Percentiles rank a stretch among this genome's conserved stretches.
These are phyloP conservation scores for Solanum etuberosum DNA, from an alignment of 257 asterid genomes.

Conservation along the genomic window DNA sequence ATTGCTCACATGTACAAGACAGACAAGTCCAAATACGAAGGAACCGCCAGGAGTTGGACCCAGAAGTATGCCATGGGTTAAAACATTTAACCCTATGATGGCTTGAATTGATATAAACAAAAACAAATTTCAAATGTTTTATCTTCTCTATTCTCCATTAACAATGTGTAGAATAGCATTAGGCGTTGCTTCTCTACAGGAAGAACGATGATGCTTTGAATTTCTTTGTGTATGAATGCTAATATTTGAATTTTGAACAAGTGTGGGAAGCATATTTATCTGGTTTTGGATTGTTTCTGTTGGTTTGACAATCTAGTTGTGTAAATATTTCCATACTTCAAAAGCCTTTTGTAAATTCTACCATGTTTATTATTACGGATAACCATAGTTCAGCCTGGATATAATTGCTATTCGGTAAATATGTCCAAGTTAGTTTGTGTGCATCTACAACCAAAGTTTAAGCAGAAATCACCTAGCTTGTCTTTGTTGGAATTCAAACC, in stretches of 20 bases:
- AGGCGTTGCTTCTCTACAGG: background rate
- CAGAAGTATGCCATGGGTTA: conserved; percentile 89
- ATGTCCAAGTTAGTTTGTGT: background rate
- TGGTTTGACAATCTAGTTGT: background rate
- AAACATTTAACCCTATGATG: background rate
- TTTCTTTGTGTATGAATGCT: background rate
- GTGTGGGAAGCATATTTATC: background rate
- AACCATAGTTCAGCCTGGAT: background rate
- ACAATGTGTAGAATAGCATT: conserved; percentile 14
- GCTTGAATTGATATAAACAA: conserved; percentile 22
- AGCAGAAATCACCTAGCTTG: background rate
- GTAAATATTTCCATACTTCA: background rate
- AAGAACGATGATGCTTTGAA: background rate
- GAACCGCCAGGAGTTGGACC: conserved; percentile 86
- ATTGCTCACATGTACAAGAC: conserved; percentile 89
- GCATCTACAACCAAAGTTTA: background rate
- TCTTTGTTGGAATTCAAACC: background rate
- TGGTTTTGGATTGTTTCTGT: background rate
- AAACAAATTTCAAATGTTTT: background rate
- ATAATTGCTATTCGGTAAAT: background rate
- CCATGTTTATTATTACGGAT: background rate
- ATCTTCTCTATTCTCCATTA: conserved; percentile 11
- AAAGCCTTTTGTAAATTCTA: background rate
- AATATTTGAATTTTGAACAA: background rate
- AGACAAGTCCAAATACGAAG: conserved; percentile 67